A percentile compares a stretch with the other conserved stretches of the same genome.
phyloP scores from a whole-genome alignment of 2,329 filamentous ascomycete species.

The Aureobasidium musti region DNA sequence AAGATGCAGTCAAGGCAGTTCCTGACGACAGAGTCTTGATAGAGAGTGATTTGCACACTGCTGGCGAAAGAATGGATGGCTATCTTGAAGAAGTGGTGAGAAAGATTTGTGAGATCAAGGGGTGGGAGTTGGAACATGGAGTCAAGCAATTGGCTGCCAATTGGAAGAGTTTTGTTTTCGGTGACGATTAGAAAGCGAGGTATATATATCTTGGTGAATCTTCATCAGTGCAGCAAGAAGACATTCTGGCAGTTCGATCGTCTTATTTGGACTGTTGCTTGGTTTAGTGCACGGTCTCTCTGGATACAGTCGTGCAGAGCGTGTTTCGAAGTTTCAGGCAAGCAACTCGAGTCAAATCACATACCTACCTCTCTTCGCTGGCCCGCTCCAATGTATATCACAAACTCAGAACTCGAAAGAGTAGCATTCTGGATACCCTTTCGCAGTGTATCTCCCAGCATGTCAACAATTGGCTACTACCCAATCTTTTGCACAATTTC shows the following conservation, averaged over 20 bases:
- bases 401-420: background rate
- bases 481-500: background rate
- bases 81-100: constrained; percentile 72
- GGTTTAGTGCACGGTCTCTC: background rate
- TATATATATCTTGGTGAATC: too few relatives aligned
- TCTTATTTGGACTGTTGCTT: background rate
- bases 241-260: background rate
- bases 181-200: constrained; percentile 39
- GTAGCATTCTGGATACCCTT: background rate
- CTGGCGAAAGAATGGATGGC: constrained; percentile 77
- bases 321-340: background rate
- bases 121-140: constrained; percentile 74
- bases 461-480: background rate
- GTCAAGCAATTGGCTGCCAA: constrained; percentile 68
- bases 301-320: background rate
- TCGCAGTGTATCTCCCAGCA: background rate
- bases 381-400: background rate
- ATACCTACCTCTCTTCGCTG: background rate
- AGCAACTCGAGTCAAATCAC: background rate
- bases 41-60: constrained; percentile 86
- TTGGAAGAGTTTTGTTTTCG: constrained; percentile 76
- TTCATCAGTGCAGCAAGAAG: background rate
- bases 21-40: constrained; percentile 79
- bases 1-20: constrained; percentile 68
- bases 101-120: constrained; percentile 75